Base-by-base conservation (phyloP, 1,139 yeast genomes). In the Geotrichum aggregatum region DNA sequence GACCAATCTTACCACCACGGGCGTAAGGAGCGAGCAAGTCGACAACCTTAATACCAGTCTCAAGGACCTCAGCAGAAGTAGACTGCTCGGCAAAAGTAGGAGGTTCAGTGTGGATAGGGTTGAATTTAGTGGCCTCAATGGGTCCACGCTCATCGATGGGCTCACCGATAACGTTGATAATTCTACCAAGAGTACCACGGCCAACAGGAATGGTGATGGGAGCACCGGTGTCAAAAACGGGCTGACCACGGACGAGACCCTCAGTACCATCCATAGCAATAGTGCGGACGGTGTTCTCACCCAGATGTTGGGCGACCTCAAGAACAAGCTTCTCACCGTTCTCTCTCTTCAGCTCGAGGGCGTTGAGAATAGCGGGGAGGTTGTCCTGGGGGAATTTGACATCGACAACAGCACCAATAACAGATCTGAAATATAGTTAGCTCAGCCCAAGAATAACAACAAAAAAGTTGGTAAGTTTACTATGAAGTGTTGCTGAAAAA, bases 181-280 rank as follows among this genome's bases (percentile, higher is more conserved):
- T 92, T 82, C 98, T 89, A 74, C 98, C 98, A 71, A 92, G 83
- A 62, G 98, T 91, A 75, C 92, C 98, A 77, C 95, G 91, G 74
- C 98, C 98, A 65, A 92, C 98, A 67, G 98, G 98, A 67, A 92
- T 95, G 67, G 96, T 84, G 73, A 92, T 92, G 76, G 98, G 98
- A 63, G 96, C 82, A 75, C 98, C 98, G 62, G 98, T 91, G 79
- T 92, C 98, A 63, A 72, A 66, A 70, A 92, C 98, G 58, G 78
- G 59, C 71, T 87, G 85, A 76, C 98, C 98, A 84, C 98, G 92
- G 69, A 89, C 96, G 71, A 92, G 85, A 88, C 98, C 98, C 76
- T 92, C 98, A 68, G 98, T 92, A 87, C 98, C 98, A 77, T 92
- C 98, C 98, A 92, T 92, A 73, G 98, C 98, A 87, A 92, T 92